Evolutionary conservation across 1,284 basidiomycete species (phyloP), one percentile per base, ranked within the genome.

Genomic region (Albatrellus sp.): DNA sequence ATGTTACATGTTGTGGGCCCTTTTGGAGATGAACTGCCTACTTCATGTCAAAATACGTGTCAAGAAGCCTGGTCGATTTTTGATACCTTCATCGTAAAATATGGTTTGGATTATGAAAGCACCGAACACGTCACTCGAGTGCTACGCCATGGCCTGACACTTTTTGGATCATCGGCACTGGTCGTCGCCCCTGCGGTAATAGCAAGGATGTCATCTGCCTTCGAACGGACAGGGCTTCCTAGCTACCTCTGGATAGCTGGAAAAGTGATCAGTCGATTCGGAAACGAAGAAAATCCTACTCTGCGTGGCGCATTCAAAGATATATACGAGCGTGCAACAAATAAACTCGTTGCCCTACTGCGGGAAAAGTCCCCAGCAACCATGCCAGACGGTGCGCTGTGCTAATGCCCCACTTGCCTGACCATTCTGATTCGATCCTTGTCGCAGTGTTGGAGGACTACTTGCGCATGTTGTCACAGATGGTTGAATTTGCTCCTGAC

Each of bases 221-320:
- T 98, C 56, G 85, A 90, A 52, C 63, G 70, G 13, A 90, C 89
- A 0, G 89, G 88, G 0, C 82, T 82, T 55, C 77, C 93, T 1
- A 85, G 88, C 52, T 98, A 91, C 62, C 63, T 98, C 11, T 99
- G 96, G 96, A 91, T 98, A 50, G 79, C 81, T 13, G 86, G 90
- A 40, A 96, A 96, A 61, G 65, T 86, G 17, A 72, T 90, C 11
- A 68, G 70, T 31, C 72, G 75, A 51, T 93, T 88, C 58, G 86
- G 83, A 31, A 68, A 78, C 45, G 72, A 80, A 52, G 70, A 75
- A 41, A 67, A 76, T 53, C 54, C 64, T 8, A 53, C 58, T 32
- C 58, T 88, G 19, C 75, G 72, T 29, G 65, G 60, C 10, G 66
- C 80, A 5, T 75, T 88, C 52, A 67, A 70, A 47, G 70, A 72